phyloP scores from a whole-genome alignment of 768 basidiomycete genomes.

The Coprinopsis marcescibilis region DNA sequence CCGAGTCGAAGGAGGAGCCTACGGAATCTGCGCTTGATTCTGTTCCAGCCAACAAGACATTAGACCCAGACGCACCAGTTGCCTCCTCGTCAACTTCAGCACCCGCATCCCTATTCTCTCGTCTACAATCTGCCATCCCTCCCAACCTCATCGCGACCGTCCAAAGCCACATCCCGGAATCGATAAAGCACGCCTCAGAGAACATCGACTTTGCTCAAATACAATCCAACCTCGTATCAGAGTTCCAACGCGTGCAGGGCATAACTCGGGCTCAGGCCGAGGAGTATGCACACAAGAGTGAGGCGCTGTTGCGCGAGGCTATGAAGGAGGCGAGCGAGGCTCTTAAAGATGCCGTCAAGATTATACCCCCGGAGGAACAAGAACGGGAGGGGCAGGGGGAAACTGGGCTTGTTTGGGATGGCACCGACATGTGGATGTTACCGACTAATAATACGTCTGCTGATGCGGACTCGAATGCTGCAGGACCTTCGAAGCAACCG shows the following conservation, averaged over 20 bases:
- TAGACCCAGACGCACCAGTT: conserved; percentile 7
- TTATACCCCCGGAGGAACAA: conserved; percentile 61
- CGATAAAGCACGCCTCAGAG: conserved; percentile 54
- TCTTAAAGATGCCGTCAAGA: conserved; percentile 84
- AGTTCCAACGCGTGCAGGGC: conserved; percentile 72
- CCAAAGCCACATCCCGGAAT: conserved; percentile 63
- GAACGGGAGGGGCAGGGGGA: no score
- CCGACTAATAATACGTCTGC: conserved; percentile 29
- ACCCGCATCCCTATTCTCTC: conserved; percentile 53
- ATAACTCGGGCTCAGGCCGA: conserved; percentile 73
- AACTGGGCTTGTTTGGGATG: conserved; percentile 68
- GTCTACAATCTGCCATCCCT: conserved; percentile 69
- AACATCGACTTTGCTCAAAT: conserved; percentile 67
- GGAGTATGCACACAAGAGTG: conserved; percentile 77
- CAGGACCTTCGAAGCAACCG: conserved; percentile 12
- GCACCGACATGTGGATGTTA: conserved; percentile 80
- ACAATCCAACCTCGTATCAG: conserved; percentile 53
- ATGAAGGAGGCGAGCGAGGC: conserved; percentile 79
- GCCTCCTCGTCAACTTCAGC: conserved; percentile 24
- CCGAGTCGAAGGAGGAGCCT: background rate
- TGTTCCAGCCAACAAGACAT: background rate
- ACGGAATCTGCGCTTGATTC: background rate
- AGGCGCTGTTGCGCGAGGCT: conserved; percentile 56
- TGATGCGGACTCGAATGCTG: conserved; percentile 1
- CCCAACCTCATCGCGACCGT: conserved; percentile 67